Base-by-base conservation (phyloP, 2,329 filamentous ascomycete species). In the Coleophoma cylindrospora region DNA sequence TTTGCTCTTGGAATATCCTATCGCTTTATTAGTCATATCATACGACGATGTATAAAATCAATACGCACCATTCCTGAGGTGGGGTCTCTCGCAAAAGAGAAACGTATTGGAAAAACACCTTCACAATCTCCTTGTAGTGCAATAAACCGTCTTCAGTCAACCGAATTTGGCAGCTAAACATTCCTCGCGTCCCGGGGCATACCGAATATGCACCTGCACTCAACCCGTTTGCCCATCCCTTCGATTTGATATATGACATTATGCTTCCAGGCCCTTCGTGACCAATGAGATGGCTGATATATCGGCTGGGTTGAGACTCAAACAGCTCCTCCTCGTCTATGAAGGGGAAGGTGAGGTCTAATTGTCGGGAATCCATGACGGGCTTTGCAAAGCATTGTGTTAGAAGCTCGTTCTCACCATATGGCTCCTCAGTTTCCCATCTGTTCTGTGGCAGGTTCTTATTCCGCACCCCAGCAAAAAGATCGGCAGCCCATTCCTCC, bases 1-100 rank as follows among this genome's bases (percentile, higher is more conserved):
- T 92, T 68, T 94, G 87, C 69, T 99, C 94, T 33, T 95, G 82
- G 52, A 94, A 91, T 51, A 97, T 91, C 94, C 36, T 38, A 17
- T 38, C 6, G 14, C 7, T n/a, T 7, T 7, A 7, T 38, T n/a
- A 17, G 14, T 12, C 15, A 38, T 17, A n/a, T n/a, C 13, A 38
- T 17, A n/a, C 3, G 11, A 38, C 7, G 7, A 38, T 38, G 36
- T 17, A 17, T 17, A 38, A 7, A 38, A 9, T 13, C 11, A 7
- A 27, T 27, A 27, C 27, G 11, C 15, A 38, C 36, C 94, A 97
- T 66, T 95, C 77, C 58, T 95, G 86, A 0, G 92, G 91, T 5
- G 86, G 80, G 2, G 79, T 77, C 61, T 95, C 88, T 55, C 83
- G 84, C 50, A 99, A 79, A 66, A 99, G 80, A 11, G 90, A 84